These are phyloP conservation scores for Digitaria exilis DNA, from an alignment of 202 grass and related monocot genomes.

Conservation along the genomic window DNA sequence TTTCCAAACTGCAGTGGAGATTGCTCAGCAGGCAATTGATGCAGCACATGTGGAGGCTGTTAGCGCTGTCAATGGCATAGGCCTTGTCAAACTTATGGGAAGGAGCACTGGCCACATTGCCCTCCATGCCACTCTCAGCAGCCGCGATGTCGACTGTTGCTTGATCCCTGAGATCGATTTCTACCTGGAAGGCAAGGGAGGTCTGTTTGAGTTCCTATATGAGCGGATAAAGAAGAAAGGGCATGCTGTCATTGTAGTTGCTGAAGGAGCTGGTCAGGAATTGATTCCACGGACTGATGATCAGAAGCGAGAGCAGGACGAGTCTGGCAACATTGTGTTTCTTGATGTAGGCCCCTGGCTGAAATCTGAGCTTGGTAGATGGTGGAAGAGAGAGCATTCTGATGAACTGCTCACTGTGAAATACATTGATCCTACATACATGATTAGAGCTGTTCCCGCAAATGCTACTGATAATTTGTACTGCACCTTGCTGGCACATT, in stretches of 20 bases:
- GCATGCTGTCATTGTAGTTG: constrained; percentile 77
- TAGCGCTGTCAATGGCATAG: constrained; percentile 84
- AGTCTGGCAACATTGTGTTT: constrained; percentile 74
- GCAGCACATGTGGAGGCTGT: constrained; percentile 87
- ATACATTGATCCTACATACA: constrained; percentile 92
- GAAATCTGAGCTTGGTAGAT: constrained; percentile 70
- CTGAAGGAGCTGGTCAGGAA: constrained; percentile 88
- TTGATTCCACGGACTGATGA: constrained; percentile 59
- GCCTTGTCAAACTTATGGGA: constrained; percentile 95
- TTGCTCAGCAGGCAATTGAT: constrained; percentile 79
- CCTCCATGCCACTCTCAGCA: constrained; percentile 81
- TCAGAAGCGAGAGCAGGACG: constrained; percentile 65
- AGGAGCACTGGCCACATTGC: constrained; percentile 90
- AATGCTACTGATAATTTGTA: constrained; percentile 86
- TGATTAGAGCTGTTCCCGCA: constrained; percentile 81
- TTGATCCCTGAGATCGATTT: constrained; percentile 86
- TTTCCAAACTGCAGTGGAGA: constrained; percentile 88
- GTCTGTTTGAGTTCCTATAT: constrained; percentile 77
- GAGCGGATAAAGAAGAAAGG: constrained; percentile 67
- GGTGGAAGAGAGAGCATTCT: constrained; percentile 74
- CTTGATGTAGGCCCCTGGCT: constrained; percentile 70
- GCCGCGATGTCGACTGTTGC: constrained; percentile 91
- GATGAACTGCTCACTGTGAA: constrained; percentile 78
- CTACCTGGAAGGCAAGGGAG: constrained; percentile 76
- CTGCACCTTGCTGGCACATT: constrained; percentile 86